phyloP scores from a whole-genome alignment of 148 eudicot species.

The Camellia granthamiana region DNA sequence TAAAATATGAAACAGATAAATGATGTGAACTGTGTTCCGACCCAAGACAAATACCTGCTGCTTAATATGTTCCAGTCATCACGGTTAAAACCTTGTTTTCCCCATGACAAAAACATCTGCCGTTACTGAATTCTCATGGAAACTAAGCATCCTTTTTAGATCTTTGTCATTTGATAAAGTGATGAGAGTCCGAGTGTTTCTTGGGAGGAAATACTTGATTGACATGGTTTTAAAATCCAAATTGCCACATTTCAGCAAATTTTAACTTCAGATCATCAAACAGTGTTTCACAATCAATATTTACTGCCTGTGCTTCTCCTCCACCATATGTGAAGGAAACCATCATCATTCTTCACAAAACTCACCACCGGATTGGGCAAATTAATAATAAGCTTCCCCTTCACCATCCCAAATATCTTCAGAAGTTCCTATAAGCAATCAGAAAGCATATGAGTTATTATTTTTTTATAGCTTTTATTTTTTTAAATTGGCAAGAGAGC shows the following conservation, averaged over 20 bases:
- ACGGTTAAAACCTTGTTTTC: slow-evolving; percentile 40
- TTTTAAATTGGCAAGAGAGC: background rate
- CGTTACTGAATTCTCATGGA: slow-evolving; percentile 47
- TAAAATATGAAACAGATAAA: background rate
- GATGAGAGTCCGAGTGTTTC: slow-evolving; percentile 49
- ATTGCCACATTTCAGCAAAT: slow-evolving; percentile 50
- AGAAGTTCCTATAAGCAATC: slow-evolving; percentile 16
- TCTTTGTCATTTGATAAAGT: slow-evolving; percentile 46
- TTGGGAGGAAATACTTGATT: slow-evolving; percentile 57
- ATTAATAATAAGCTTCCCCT: slow-evolving; percentile 53
- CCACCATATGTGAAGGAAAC: slow-evolving; percentile 48
- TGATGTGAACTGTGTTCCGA: background rate
- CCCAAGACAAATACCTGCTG: slow-evolving; percentile 24
- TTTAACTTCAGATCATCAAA: slow-evolving; percentile 51
- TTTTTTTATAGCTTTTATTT: no score
- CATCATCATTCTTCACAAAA: slow-evolving; percentile 52
- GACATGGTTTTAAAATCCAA: slow-evolving; percentile 33
- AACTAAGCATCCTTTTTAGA: slow-evolving; percentile 48
- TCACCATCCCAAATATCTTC: slow-evolving; percentile 37
- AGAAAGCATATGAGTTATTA: slow-evolving; percentile 5
- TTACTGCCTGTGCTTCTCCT: slow-evolving; percentile 58
- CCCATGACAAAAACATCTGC: slow-evolving; percentile 53
- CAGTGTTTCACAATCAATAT: slow-evolving; percentile 35
- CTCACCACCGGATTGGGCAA: slow-evolving; percentile 56
- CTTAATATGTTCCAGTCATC: slow-evolving; percentile 16